Conservation (phyloP, 2,329 filamentous ascomycete species). For the Aspergillus ustus region DNA sequence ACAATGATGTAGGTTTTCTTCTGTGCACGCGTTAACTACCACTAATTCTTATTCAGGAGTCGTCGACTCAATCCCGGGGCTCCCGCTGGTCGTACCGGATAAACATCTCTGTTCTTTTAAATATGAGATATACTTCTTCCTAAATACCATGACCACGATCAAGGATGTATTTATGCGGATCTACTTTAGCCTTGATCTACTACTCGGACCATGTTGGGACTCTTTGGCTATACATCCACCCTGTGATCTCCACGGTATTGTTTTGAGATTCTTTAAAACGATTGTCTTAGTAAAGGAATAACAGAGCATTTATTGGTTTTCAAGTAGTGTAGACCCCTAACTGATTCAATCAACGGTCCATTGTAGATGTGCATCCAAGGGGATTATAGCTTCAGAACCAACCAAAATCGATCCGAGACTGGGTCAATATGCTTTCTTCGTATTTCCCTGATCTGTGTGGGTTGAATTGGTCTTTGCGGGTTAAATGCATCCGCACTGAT, state of each 20-base stretch:
- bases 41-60: slow-evolving; percentile 28
- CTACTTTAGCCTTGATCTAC: slow-evolving; percentile 22
- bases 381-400: neutral
- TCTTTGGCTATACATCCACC: slow-evolving; percentile 15
- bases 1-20: slow-evolving; percentile 61
- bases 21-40: neutral
- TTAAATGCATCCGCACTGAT: neutral
- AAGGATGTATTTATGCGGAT: slow-evolving; percentile 44
- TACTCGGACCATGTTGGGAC: slow-evolving; percentile 21
- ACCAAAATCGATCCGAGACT: neutral
- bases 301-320: neutral
- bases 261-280: slow-evolving; percentile 1
- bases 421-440: neutral
- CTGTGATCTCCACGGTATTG: slow-evolving; percentile 6
- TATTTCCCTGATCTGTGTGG: neutral
- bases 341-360: neutral
- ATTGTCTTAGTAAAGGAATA: slow-evolving; percentile 2
- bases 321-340: neutral
- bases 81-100: slow-evolving; percentile 26
- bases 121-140: slow-evolving; percentile 18
- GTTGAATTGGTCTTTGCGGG: neutral
- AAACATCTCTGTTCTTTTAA: slow-evolving; percentile 22
- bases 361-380: neutral
- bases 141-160: slow-evolving; percentile 17
- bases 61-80: slow-evolving; percentile 33